Base-by-base conservation (phyloP, 768 basidiomycete species). In the Tephrocybe rancida region DNA sequence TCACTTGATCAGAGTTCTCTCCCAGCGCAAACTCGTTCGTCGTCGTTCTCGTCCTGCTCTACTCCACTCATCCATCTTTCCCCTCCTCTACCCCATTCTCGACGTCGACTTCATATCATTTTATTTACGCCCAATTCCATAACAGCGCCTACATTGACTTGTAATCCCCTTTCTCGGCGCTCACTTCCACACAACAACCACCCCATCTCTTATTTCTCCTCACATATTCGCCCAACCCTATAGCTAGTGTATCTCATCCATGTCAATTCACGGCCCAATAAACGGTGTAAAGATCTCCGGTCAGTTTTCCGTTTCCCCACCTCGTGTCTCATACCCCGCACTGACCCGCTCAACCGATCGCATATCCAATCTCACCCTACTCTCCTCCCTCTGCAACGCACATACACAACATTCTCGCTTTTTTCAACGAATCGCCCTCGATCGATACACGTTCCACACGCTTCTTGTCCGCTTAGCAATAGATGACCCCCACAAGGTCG, bases 401-500 rank as follows among this genome's bases (percentile, higher is more conserved):
- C 38, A 13, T 48, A 26, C 48, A 46, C 43, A 42, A 58, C 42
- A 54, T 49, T 55, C 5, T 49, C 30, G 34, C 39, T 13, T 60
- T 55, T 42, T 42, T 43, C 22, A 50, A 52, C 56, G 66, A 68
- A 72, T 77, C 73, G 68, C 63, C 57, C 55, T 58, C 66, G 61
- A 72, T 72, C 75, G 64, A 67, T 64, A 48, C 67, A 55, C 66
- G 51, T 66, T 63, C 63, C 62, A 35, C 61, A 38, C 61, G 49
- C 42, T 56, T 63, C 48, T 48, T 57, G 26, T 45, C 51, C 48
- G 55, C 48, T 63, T 71, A 89, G 87, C 85, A 69, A 85, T 90
- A 75, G 97, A 98, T 77, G 96, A 99, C 78, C 94, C 96, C n/a
- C 84, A 88, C 73, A 92, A 92, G 77, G 83, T 97, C 66, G 88